Evolutionary conservation across 805 yeast genomes (phyloP), one percentile per base, ranked within the genome.

Genomic region (Saturnispora zaruensis): DNA sequence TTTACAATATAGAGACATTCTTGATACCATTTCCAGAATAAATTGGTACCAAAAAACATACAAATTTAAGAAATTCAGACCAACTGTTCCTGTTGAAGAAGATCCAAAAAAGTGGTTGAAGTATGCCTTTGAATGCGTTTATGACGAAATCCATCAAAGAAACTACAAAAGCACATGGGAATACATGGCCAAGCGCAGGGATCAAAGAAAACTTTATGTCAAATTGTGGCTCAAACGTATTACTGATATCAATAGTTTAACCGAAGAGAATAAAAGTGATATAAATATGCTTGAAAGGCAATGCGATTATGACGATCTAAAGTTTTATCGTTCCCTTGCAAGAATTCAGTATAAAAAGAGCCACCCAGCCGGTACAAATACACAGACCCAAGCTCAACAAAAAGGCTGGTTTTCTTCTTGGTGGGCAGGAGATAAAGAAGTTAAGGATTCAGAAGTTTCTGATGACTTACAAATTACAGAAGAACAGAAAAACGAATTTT

Each of bases 131-230:
- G 66, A 75, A n/a, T 81, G 87, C 20, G 86, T 93, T 2, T 66
- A 79, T 41, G 72, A 79, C 51, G 96, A 89, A 61, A 82, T 93
- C 37, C 96, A 86, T 58, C 93, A 87, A 52, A 79, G 76, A 58
- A 80, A 86, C 61, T 76, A 81, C 57, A 79, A 77, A 58, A 87
- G 96, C 95, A 81, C 88, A 33, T 95, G 99, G 99, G 93, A 76
- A 3, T 77, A 77, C 59, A 79, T 91, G 57, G 76, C 77, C 44
- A 74, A 72, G 45, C 75, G 95, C 59, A 71, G 95, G 55, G 86
- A 86, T 53, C 81, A 84, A 61, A 72, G 96, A 58, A 77, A 74
- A 46, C 66, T 70, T 1, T 93, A 93, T 64, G 74, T 85, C 16
- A 62, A 62, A 13, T 67, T 87, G 0, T 91, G 90, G 87, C 82